Evolutionary conservation across 202 grass and related monocot species (phyloP).

Genomic region (Hordeum pubiflorum): DNA sequence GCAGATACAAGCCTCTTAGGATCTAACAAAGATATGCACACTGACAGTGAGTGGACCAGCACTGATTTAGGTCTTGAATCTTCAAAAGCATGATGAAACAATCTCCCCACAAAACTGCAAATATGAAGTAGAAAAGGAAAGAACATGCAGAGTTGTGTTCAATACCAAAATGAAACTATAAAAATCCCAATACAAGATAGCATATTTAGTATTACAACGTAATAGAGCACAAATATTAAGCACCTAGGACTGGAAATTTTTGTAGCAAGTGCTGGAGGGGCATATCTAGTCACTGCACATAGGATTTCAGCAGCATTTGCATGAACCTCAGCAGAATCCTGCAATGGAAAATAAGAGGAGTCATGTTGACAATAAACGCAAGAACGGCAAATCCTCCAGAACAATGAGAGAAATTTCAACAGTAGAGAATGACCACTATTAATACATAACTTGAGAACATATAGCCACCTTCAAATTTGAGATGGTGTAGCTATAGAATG

Average conservation of each 20-base stretch:
- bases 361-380: neutral
- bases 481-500: neutral
- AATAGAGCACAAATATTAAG: neutral
- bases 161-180: conserved; percentile 25
- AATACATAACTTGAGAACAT: neutral
- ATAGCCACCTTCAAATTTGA: neutral
- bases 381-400: neutral
- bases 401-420: neutral
- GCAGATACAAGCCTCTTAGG: conserved; percentile 82
- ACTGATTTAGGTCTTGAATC: conserved; percentile 86
- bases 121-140: conserved; percentile 18
- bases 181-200: neutral
- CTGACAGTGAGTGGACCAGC: conserved; percentile 75
- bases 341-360: conserved; percentile 18
- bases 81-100: conserved; percentile 88
- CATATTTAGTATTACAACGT: neutral
- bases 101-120: conserved; percentile 84
- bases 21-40: conserved; percentile 96
- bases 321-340: conserved; percentile 97
- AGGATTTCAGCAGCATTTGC: conserved; percentile 89
- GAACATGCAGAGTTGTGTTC: conserved; percentile 11
- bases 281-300: conserved; percentile 89
- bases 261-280: conserved; percentile 75
- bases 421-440: neutral
- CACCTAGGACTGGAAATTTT: conserved; percentile 89